Conservation (phyloP, 441 rosid species). For the Syzygium syzygioides region DNA sequence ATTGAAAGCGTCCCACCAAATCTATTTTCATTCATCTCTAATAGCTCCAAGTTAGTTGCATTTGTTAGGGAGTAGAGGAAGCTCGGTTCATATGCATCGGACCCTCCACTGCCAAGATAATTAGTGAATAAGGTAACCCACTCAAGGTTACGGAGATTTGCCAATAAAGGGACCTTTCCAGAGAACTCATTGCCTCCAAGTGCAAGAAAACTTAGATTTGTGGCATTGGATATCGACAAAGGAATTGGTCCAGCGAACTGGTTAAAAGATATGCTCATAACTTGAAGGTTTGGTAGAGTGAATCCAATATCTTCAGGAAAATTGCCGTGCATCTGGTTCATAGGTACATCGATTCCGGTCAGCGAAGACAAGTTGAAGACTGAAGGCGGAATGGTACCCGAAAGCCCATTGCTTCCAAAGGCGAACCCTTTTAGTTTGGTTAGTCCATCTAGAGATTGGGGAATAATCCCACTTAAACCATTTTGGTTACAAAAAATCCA, state of each 20-base stretch:
- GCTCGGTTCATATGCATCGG: neutral
- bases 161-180: neutral
- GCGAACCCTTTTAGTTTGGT: neutral
- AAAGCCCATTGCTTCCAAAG: neutral
- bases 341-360: rapidly evolving
- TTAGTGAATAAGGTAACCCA: neutral
- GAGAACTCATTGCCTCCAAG: neutral
- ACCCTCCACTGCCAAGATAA: neutral
- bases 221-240: neutral
- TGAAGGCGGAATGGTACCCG: neutral
- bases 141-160: neutral
- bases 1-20: neutral
- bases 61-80: neutral
- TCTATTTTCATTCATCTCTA: neutral
- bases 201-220: rapidly evolving
- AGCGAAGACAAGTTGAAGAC: neutral
- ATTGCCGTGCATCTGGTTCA: neutral
- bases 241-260: neutral
- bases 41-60: neutral
- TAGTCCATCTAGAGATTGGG: neutral
- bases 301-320: neutral
- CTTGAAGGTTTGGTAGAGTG: neutral
- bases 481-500: rapidly evolving
- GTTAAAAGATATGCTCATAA: rapidly evolving
- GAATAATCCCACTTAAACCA: neutral